Evolutionary conservation across 495 filamentous ascomycete genomes (phyloP).

Genomic region (Tuber borchii): DNA sequence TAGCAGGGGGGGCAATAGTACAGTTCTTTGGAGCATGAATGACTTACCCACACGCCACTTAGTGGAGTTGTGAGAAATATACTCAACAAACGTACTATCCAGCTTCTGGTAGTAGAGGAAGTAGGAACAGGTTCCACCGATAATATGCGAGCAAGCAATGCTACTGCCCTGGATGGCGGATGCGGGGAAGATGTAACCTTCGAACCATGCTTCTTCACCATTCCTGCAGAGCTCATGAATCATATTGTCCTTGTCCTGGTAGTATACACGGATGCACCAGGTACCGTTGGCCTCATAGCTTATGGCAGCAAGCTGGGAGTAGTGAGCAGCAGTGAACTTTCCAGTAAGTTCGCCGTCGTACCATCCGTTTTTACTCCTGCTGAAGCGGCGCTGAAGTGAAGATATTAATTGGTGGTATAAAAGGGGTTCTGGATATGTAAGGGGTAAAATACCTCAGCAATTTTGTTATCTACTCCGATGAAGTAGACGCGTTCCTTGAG

Average conservation of each 20-base stretch:
- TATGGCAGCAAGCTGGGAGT: conserved; percentile 17
- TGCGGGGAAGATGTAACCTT: conserved; percentile 8
- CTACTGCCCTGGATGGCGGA: conserved; percentile 11
- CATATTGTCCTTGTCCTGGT: conserved; percentile 15
- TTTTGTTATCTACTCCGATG: not conserved
- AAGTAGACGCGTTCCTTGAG: conserved; percentile 24
- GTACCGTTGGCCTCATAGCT: not conserved
- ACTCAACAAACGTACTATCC: not conserved
- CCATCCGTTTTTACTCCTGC: conserved; percentile 8
- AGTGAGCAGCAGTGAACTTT: conserved; percentile 13
- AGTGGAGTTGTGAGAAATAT: not conserved
- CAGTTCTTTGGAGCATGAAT: too few relatives aligned
- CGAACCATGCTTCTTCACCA: conserved; percentile 6
- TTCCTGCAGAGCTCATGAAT: conserved; percentile 15
- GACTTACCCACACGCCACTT: conserved; percentile 13
- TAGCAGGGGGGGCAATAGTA: not conserved
- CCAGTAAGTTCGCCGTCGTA: conserved; percentile 17
- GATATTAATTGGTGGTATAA: not conserved
- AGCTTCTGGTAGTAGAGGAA: conserved; percentile 14
- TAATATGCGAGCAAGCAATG: conserved; percentile 4
- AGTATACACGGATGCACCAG: conserved; percentile 23
- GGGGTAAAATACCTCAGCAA: conserved; percentile 19
- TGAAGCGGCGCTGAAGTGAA: conserved; percentile 7
- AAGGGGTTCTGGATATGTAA: too few relatives aligned
- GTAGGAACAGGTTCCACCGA: not conserved